These are phyloP conservation scores for Ogataea hybrid DNA, from an alignment of 1,139 yeast species.

Conservation along the genomic window DNA sequence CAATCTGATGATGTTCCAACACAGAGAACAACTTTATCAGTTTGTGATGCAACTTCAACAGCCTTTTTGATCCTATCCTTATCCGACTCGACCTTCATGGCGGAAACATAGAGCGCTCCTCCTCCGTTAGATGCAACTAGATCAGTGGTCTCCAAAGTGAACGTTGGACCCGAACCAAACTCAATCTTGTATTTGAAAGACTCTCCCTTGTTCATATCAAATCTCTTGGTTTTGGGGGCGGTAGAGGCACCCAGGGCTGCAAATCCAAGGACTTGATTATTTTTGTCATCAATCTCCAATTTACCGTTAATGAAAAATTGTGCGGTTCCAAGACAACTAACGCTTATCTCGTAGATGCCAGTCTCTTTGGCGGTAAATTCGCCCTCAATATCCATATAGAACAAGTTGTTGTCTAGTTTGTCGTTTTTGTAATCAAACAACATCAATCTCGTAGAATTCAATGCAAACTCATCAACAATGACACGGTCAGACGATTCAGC, in stretches of 20 bases:
- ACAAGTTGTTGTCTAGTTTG: constrained; percentile 31
- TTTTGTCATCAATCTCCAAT: constrained; percentile 55
- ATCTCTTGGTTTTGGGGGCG: constrained; percentile 41
- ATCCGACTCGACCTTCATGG: constrained; percentile 24
- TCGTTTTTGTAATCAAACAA: constrained; percentile 47
- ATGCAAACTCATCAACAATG: constrained; percentile 37
- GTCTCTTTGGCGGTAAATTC: constrained; percentile 44
- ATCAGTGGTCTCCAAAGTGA: constrained; percentile 27
- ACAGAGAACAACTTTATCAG: constrained; percentile 46
- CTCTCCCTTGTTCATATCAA: constrained; percentile 41
- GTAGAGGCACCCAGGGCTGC: constrained; percentile 54
- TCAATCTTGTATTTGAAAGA: constrained; percentile 45
- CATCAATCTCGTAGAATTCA: constrained; percentile 39
- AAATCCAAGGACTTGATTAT: constrained; percentile 49
- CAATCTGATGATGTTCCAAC: constrained; percentile 48
- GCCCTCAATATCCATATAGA: constrained; percentile 48
- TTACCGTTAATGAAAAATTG: constrained; percentile 49
- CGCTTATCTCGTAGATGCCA: constrained; percentile 53
- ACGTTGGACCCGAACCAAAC: constrained; percentile 53
- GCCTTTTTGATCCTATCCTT: constrained; percentile 39
- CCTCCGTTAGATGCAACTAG: constrained; percentile 39
- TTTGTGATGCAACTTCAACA: constrained; percentile 40
- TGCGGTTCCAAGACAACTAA: constrained; percentile 52
- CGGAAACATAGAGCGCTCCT: constrained; percentile 40
- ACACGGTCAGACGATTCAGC: constrained; percentile 34